Percentiles rank a stretch among this genome's conserved stretches.
phyloP scores from a whole-genome alignment of 345 rosid species.

The Nasturtium officinale region DNA sequence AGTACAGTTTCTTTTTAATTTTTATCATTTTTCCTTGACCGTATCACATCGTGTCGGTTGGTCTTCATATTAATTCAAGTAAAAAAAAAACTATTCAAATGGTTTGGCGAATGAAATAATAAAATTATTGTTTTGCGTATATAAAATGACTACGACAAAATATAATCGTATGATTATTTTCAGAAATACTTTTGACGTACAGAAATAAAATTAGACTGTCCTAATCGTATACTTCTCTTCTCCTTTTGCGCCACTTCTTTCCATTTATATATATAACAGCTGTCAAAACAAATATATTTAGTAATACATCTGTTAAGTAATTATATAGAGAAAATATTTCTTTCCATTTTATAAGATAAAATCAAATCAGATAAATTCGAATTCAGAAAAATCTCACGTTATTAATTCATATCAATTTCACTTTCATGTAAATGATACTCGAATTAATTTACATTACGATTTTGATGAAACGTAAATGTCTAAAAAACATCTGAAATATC shows the following conservation, averaged over 20 bases:
- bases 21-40: background rate
- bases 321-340: background rate
- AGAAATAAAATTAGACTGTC: background rate
- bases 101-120: background rate
- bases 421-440: background rate
- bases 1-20: background rate
- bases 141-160: slow-evolving; percentile 4
- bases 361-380: background rate
- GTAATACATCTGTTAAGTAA: background rate
- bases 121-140: background rate
- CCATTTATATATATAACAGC: slow-evolving; percentile 1
- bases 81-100: background rate
- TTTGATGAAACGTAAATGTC: no score
- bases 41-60: slow-evolving; percentile 10
- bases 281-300: background rate
- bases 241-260: slow-evolving; percentile 6
- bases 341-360: background rate
- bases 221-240: slow-evolving; percentile 15
- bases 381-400: background rate
- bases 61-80: background rate
- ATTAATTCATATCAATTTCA: background rate
- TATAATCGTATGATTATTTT: background rate
- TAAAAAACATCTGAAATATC: no score
- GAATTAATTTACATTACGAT: background rate
- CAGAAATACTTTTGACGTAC: background rate